These are phyloP conservation scores for Aspergillus pseudonomiae DNA, from an alignment of 2,329 filamentous ascomycete genomes.

Conservation along the genomic window DNA sequence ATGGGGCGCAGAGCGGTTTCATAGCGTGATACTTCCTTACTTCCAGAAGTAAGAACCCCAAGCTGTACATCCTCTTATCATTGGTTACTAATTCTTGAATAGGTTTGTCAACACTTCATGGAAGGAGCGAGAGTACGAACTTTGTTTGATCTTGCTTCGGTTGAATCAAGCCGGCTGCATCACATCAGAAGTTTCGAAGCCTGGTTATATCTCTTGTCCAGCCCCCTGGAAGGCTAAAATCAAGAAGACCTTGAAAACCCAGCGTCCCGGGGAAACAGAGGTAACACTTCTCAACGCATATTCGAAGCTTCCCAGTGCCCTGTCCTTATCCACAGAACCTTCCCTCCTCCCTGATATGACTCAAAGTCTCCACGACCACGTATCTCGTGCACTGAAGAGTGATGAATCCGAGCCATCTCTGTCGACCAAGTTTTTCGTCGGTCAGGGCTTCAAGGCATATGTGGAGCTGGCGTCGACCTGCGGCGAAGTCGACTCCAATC, in stretches of 20 bases:
- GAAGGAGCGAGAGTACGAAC: slow-evolving; percentile 67
- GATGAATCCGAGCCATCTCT: slow-evolving; percentile 62
- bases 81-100: slow-evolving; percentile 21
- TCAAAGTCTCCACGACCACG: slow-evolving; percentile 65
- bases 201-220: slow-evolving; percentile 46
- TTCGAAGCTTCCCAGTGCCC: slow-evolving; percentile 64
- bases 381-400: slow-evolving; percentile 66
- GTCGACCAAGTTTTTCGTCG: slow-evolving; percentile 72
- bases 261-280: slow-evolving; percentile 54
- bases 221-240: slow-evolving; percentile 71
- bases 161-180: slow-evolving; percentile 57
- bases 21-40: slow-evolving; percentile 73
- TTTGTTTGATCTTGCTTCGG: slow-evolving; percentile 69
- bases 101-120: slow-evolving; percentile 78
- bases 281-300: slow-evolving; percentile 70
- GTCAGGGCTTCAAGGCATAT: slow-evolving; percentile 74
- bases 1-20: slow-evolving; percentile 73
- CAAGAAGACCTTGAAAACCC: slow-evolving; percentile 65
- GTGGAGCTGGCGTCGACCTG: slow-evolving; percentile 65
- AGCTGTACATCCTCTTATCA: not conserved
- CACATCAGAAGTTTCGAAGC: slow-evolving; percentile 49
- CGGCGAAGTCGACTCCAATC: slow-evolving; percentile 59
- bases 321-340: slow-evolving; percentile 60
- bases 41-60: slow-evolving; percentile 71
- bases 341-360: slow-evolving; percentile 68